Base-by-base conservation (phyloP, 305 asterid genomes). In the Fraxinus baroniana region DNA sequence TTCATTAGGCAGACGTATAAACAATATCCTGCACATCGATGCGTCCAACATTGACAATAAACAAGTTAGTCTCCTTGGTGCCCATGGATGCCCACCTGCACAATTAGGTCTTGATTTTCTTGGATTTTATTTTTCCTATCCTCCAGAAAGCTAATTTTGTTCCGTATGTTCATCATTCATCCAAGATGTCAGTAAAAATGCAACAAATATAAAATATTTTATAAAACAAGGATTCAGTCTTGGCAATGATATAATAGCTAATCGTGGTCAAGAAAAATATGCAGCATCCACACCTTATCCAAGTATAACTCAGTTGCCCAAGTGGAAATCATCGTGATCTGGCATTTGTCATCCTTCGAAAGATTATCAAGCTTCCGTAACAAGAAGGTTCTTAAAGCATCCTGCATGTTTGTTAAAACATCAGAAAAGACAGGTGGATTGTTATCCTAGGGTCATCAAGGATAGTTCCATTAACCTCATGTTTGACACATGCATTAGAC, bases 311-410 rank as follows among this genome's bases (percentile, higher is more conserved):
- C 98, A 84, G 99, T 93, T 81, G 92, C 90, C 99, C 99, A 95
- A 17, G 97, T 95, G 76, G 98, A 92, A 83, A 95, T 94, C 99
- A 95, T 95, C n/a, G 97, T 94, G 81, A 91, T 93, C 88, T 95
- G 99, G 89, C 98, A 94, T 89, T 90, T 94, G 81, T 95, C 99
- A 85, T 93, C 99, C 91, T 91, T 91, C 7, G 94, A 77, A 85
- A 95, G 89, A 88, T 81, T 92, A 88, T 95, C 99, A 83, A 95
- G 98, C 92, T 93, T 95, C 87, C 97, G 92, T 86, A 95, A 87
- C 88, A 95, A 87, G 88, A 92, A 95, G 70, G 99, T 93, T 89
- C 97, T 90, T 91, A 95, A 87, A 81, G 98, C 97, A 89, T 95
- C 99, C 99, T 95, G 95, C 83, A 86, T 32, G 39, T 32, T 70